Evolutionary conservation across 2,329 filamentous ascomycete species (phyloP).

Genomic region (Ascocoryne sarcoides): DNA sequence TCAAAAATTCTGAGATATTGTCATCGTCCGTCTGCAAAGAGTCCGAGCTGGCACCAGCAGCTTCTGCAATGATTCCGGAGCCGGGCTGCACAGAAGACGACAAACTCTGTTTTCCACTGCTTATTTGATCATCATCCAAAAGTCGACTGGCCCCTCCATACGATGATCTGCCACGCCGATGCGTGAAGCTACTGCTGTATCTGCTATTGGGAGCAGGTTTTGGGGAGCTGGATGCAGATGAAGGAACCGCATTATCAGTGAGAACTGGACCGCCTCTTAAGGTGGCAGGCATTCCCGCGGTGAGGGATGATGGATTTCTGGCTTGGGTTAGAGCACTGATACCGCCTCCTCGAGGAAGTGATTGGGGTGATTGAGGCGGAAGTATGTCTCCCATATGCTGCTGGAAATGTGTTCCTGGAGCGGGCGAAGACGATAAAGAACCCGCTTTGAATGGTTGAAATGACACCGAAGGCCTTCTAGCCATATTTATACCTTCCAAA

Average conservation of each 20-base stretch:
- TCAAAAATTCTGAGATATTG: slow-evolving; percentile 88
- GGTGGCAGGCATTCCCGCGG: slow-evolving; percentile 66
- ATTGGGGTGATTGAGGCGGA: slow-evolving; percentile 46
- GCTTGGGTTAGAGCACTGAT: slow-evolving; percentile 45
- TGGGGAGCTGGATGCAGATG: slow-evolving; percentile 66
- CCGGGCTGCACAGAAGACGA: slow-evolving; percentile 63
- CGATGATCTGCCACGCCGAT: slow-evolving; percentile 70
- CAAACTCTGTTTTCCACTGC: slow-evolving; percentile 72
- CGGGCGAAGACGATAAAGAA: slow-evolving; percentile 81
- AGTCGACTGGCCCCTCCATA: slow-evolving; percentile 60
- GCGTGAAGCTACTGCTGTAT: slow-evolving; percentile 91
- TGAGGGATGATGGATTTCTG: slow-evolving; percentile 63
- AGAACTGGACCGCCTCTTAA: slow-evolving; percentile 57
- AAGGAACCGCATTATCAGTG: slow-evolving; percentile 49
- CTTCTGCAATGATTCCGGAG: slow-evolving; percentile 69
- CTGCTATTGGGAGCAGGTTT: slow-evolving; percentile 68
- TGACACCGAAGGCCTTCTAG: slow-evolving; percentile 72
- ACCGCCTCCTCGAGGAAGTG: slow-evolving; percentile 39
- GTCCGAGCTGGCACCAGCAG: slow-evolving; percentile 56
- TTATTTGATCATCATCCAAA: slow-evolving; percentile 57
- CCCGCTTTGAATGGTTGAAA: slow-evolving; percentile 97
- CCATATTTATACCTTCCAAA: slow-evolving; percentile 41
- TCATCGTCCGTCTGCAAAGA: slow-evolving; percentile 73
- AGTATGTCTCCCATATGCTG: slow-evolving; percentile 20
- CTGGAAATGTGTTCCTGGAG: slow-evolving; percentile 28